Evolutionary conservation across 306 rosid genomes (phyloP).

Genomic region (Corylus americana): DNA sequence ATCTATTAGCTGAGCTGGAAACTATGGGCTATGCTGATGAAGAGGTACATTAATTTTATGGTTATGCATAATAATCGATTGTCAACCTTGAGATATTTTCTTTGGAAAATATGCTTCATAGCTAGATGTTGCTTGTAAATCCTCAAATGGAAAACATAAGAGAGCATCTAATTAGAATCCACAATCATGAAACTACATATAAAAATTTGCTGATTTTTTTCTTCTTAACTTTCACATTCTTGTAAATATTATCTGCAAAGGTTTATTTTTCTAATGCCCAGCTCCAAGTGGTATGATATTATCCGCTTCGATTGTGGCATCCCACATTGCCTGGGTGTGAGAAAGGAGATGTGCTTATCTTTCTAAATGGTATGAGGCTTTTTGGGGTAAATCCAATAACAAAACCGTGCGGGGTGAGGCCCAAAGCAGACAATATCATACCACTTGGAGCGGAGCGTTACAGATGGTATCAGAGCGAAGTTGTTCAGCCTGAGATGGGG

Average conservation of each 20-base stretch:
- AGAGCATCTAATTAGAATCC: not conserved
- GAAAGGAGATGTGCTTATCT: too few relatives aligned
- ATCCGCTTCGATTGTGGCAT: too few relatives aligned
- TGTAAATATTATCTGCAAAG: not conserved
- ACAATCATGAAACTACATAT: not conserved
- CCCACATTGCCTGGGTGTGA: too few relatives aligned
- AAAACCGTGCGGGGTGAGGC: too few relatives aligned
- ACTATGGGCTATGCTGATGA: constrained; percentile 78
- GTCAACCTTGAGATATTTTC: not conserved
- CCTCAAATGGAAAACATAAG: not conserved
- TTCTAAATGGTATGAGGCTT: too few relatives aligned
- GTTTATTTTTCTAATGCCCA: not conserved
- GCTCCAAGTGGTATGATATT: too few relatives aligned
- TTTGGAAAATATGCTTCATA: not conserved
- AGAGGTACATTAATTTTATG: constrained; percentile 56
- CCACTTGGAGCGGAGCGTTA: too few relatives aligned
- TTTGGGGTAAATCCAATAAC: too few relatives aligned
- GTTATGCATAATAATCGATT: constrained; percentile 5
- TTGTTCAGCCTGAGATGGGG: too few relatives aligned
- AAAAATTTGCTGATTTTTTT: not conserved
- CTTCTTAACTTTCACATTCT: not conserved
- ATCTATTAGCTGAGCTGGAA: constrained; percentile 66
- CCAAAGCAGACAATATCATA: too few relatives aligned
- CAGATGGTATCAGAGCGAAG: too few relatives aligned
- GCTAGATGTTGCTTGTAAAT: not conserved